Evolutionary conservation across 2,329 filamentous ascomycete species (phyloP).

Genomic region (Grosmannia serpens): DNA sequence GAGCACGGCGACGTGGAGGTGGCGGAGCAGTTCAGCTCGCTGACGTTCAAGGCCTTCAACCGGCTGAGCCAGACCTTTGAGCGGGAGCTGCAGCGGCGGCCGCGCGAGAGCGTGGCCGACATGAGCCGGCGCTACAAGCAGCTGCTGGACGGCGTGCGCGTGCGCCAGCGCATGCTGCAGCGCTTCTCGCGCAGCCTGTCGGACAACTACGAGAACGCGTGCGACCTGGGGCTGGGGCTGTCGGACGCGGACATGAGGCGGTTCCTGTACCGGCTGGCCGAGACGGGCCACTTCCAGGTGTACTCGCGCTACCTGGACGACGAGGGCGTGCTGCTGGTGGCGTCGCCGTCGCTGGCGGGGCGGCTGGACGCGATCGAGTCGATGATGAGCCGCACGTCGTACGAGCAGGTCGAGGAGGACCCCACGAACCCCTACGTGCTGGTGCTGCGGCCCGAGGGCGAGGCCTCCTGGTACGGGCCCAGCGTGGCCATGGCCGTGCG

Average conservation of each 20-base stretch:
- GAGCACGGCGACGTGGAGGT: constrained; percentile 92
- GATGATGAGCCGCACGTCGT: constrained; percentile 61
- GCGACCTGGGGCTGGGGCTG: constrained; percentile 81
- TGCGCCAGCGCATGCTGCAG: constrained; percentile 91
- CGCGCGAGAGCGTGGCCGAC: constrained; percentile 71
- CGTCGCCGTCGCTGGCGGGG: constrained; percentile 65
- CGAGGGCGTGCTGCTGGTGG: constrained; percentile 71
- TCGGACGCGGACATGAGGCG: constrained; percentile 53
- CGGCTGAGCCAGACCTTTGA: constrained; percentile 87
- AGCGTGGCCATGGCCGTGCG: constrained; percentile 60
- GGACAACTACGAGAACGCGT: constrained; percentile 91
- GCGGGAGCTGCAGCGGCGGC: constrained; percentile 72
- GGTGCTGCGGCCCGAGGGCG: constrained; percentile 70
- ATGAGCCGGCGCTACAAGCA: constrained; percentile 98
- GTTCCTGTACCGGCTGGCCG: constrained; percentile 68
- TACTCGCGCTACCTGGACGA: constrained; percentile 43
- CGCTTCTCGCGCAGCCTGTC: constrained; percentile 85
- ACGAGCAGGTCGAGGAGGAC: constrained; percentile 53
- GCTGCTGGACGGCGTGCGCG: constrained; percentile 87
- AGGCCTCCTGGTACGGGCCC: constrained; percentile 71
- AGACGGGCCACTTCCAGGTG: constrained; percentile 80
- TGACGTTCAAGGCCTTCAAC: constrained; percentile 86
- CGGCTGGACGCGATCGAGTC: constrained; percentile 73
- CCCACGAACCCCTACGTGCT: constrained; percentile 72
- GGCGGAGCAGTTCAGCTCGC: constrained; percentile 88